Percentiles rank a stretch among this genome's conserved stretches.
phyloP scores from a whole-genome alignment of 2,329 filamentous ascomycete genomes.

The Epichloe sylvatica region DNA sequence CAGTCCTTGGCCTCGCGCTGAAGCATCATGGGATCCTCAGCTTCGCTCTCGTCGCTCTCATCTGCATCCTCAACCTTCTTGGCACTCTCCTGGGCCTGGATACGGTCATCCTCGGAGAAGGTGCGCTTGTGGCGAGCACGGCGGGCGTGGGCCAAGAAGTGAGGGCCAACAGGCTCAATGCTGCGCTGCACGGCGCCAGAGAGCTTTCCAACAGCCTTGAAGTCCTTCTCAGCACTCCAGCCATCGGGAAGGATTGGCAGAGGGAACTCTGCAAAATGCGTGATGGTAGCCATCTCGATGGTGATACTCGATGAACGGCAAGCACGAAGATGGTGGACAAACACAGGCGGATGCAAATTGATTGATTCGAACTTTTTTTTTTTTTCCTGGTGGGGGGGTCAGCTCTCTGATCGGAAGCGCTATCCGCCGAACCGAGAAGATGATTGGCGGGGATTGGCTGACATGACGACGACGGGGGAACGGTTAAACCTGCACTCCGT shows the following conservation, averaged over 20 bases:
- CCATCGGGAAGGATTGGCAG: conserved; percentile 65
- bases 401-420: no score
- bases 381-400: conserved; percentile 2
- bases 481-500: conserved; percentile 14
- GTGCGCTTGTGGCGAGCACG: conserved; percentile 93
- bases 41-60: conserved; percentile 79
- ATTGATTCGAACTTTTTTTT: neutral
- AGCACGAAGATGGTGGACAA: conserved; percentile 7
- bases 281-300: conserved; percentile 47
- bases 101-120: conserved; percentile 95
- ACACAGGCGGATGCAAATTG: neutral
- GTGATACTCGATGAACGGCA: conserved; percentile 6
- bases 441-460: neutral
- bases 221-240: conserved; percentile 83
- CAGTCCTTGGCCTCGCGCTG: conserved; percentile 95
- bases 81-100: conserved; percentile 86
- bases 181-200: conserved; percentile 69
- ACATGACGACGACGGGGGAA: neutral
- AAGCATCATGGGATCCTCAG: conserved; percentile 85
- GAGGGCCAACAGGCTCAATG: conserved; percentile 89
- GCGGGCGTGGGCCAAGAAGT: conserved; percentile 94
- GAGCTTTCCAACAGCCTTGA: conserved; percentile 69
- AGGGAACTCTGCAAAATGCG: conserved; percentile 42
- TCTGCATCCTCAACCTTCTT: conserved; percentile 93
- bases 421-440: neutral